Conservation (phyloP, 768 basidiomycete genomes). For the Thelephora aurantiotincta region DNA sequence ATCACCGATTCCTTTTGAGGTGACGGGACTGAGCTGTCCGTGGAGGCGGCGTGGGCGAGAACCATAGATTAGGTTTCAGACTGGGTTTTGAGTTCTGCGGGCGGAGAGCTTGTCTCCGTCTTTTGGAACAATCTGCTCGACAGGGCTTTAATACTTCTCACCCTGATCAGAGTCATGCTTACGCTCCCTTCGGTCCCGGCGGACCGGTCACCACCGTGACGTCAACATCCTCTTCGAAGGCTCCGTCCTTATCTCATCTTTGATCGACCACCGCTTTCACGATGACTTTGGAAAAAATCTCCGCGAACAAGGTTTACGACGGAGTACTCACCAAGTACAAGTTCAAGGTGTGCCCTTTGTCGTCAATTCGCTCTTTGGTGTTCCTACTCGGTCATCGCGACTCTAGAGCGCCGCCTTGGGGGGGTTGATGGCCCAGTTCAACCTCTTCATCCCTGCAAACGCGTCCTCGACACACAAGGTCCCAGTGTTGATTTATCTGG, state of each 20-base stretch:
- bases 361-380: neutral
- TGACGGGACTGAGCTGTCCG: neutral
- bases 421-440: conserved; percentile 62
- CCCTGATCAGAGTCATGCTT: too few species aligned
- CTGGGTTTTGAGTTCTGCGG: too few species aligned
- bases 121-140: too few species aligned
- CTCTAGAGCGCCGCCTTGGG: conserved; percentile 60
- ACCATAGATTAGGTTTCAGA: neutral
- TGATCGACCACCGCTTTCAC: neutral
- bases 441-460: conserved; percentile 71
- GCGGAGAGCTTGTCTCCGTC: too few species aligned
- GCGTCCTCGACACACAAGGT: conserved; percentile 31
- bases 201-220: too few species aligned
- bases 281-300: conserved; percentile 47
- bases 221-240: too few species aligned
- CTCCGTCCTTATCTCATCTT: too few species aligned
- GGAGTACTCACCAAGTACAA: conserved; percentile 80
- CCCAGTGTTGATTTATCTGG: conserved; percentile 72
- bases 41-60: neutral
- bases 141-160: too few species aligned
- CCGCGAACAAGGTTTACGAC: conserved; percentile 65
- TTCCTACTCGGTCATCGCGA: conserved; percentile 1
- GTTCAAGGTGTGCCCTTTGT: conserved; percentile 44
- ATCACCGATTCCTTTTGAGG: neutral
- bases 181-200: too few species aligned